These are phyloP conservation scores for Paramecium biaurelia DNA, from an alignment of 73 alveolate species.

Conservation along the genomic window DNA sequence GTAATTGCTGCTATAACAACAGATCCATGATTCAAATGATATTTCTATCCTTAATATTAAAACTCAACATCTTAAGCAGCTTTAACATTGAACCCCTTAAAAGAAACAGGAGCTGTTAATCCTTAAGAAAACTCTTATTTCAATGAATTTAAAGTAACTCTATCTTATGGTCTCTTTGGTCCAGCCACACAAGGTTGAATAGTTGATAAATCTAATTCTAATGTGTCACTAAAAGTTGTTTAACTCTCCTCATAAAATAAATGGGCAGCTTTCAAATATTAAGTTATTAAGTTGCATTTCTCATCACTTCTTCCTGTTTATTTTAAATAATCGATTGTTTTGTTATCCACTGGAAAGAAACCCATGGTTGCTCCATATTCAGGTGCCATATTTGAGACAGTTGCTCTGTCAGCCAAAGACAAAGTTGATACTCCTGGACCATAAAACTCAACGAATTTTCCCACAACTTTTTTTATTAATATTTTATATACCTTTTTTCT, in stretches of 20 bases:
- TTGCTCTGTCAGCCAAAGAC: constrained; percentile 89
- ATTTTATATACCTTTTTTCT: constrained; percentile 64
- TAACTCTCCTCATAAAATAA: constrained; percentile 69
- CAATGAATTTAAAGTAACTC: constrained; percentile 78
- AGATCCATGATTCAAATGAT: constrained; percentile 81
- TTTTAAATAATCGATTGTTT: constrained; percentile 73
- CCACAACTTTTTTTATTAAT: constrained; percentile 67
- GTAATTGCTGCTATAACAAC: constrained; percentile 94
- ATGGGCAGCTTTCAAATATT: constrained; percentile 72
- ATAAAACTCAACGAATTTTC: constrained; percentile 90
- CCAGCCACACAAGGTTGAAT: constrained; percentile 89
- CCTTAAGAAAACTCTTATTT: constrained; percentile 76
- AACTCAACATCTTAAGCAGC: constrained; percentile 60
- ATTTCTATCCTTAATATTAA: constrained; percentile 75
- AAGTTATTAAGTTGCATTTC: constrained; percentile 63
- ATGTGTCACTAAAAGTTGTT: constrained; percentile 77
- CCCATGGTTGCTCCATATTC: constrained; percentile 94
- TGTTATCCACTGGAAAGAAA: constrained; percentile 85
- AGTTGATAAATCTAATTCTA: constrained; percentile 85
- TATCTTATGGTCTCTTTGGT: constrained; percentile 93
- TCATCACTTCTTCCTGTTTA: constrained; percentile 75
- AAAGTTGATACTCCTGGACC: constrained; percentile 80
- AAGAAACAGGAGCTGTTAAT: constrained; percentile 77
- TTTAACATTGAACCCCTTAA: constrained; percentile 83
- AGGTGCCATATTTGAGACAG: constrained; percentile 91